Conservation (phyloP, 73 alveolate species). For the Tetrahymena elliotti region DNA sequence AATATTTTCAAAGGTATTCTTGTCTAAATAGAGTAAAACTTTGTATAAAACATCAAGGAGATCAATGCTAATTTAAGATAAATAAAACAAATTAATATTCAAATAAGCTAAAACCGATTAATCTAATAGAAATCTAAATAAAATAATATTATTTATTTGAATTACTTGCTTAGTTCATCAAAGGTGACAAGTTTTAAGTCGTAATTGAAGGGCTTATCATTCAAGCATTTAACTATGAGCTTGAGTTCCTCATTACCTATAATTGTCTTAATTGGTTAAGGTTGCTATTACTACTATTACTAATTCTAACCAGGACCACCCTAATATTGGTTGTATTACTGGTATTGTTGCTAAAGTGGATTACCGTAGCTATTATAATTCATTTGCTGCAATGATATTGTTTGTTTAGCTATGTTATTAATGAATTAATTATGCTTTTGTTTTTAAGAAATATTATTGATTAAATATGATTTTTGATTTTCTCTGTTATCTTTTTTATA, state of each 20-base stretch:
- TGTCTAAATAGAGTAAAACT: slow-evolving; percentile 71
- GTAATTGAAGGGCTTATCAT: neutral
- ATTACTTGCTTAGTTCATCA: neutral
- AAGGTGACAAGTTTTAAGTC: neutral
- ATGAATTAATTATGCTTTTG: neutral
- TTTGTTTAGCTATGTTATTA: neutral
- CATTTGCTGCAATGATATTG: neutral
- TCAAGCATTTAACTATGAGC: neutral
- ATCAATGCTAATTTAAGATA: slow-evolving; percentile 12
- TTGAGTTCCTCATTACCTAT: neutral
- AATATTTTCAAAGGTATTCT: slow-evolving; percentile 50
- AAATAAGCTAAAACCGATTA: neutral
- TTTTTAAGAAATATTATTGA: neutral
- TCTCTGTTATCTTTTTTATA: neutral
- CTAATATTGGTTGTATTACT: neutral
- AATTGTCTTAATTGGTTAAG: neutral
- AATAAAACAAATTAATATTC: neutral
- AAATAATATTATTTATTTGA: neutral
- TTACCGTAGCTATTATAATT: neutral
- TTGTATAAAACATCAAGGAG: slow-evolving; percentile 71
- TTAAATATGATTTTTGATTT: neutral
- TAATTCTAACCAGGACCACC: neutral
- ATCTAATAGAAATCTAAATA: neutral
- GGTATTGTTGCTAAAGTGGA: neutral
- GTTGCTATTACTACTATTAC: neutral